phyloP scores from a whole-genome alignment of 805 yeast genomes.

The Metschnikowia continentalis region DNA sequence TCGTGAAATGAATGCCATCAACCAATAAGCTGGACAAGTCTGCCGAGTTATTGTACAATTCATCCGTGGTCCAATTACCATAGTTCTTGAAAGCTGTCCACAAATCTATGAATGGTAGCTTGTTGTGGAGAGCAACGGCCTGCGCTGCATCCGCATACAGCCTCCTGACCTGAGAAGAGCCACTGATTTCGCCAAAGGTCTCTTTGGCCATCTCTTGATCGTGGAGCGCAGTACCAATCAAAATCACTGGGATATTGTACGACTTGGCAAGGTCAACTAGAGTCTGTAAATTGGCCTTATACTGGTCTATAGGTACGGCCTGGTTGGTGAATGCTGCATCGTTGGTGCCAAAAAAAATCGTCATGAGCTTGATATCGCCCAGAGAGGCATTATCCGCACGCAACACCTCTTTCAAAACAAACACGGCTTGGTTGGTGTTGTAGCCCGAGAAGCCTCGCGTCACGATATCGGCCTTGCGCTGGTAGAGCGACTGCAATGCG shows the following conservation, averaged over 20 bases:
- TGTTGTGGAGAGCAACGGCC: constrained; percentile 40
- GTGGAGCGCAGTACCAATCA: constrained; percentile 62
- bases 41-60: constrained; percentile 25
- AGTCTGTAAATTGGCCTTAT: constrained; percentile 40
- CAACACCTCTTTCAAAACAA: constrained; percentile 40
- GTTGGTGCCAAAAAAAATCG: constrained; percentile 78
- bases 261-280: constrained; percentile 39
- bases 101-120: constrained; percentile 57
- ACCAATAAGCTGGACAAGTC: constrained; percentile 20
- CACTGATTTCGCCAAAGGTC: constrained; percentile 8
- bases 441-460: constrained; percentile 79
- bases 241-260: constrained; percentile 47
- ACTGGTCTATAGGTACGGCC: constrained; percentile 50
- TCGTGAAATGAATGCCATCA: constrained; percentile 62
- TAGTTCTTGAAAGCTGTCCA: constrained; percentile 39
- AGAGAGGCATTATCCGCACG: constrained; percentile 30
- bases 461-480: constrained; percentile 61
- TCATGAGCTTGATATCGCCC: constrained; percentile 39
- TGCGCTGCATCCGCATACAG: constrained; percentile 50
- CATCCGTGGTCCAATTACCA: constrained; percentile 33
- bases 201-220: constrained; percentile 25
- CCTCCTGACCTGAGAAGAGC: constrained; percentile 9
- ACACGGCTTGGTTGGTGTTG: constrained; percentile 55
- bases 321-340: constrained; percentile 43
- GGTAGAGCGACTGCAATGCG: constrained; percentile 47